These are phyloP conservation scores for Trichosporon coremiiforme DNA, from an alignment of 1,284 basidiomycete species.

Conservation along the genomic window DNA sequence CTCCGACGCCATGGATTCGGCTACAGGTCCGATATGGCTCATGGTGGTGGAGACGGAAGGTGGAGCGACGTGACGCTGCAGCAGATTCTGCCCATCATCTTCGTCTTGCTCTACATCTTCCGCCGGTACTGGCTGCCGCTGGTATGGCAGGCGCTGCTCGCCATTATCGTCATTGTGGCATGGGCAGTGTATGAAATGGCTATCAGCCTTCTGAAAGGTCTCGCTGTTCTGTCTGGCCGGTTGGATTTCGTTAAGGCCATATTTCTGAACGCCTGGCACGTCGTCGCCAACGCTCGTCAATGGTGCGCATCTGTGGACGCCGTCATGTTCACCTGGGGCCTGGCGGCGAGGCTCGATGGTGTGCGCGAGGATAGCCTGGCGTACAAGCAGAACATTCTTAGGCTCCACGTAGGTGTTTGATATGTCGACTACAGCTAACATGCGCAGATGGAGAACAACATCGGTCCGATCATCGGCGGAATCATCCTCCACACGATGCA, in stretches of 20 bases:
- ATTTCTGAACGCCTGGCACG: background rate
- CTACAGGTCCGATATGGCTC: background rate
- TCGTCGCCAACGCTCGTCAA: background rate
- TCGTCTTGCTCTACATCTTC: background rate
- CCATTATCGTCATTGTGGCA: background rate
- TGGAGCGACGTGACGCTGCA: background rate
- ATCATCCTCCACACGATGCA: background rate
- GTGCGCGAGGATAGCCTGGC: conserved; percentile 1
- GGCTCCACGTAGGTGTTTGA: background rate
- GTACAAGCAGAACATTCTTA: background rate
- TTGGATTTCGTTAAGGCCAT: background rate
- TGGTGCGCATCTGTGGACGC: conserved; percentile 8
- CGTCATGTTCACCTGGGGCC: background rate
- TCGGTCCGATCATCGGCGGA: background rate
- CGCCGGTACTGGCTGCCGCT: conserved; percentile 15
- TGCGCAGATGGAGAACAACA: background rate
- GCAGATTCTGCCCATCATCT: background rate
- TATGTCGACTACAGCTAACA: background rate
- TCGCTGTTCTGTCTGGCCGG: background rate
- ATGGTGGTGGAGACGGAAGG: background rate
- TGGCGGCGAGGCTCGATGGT: background rate
- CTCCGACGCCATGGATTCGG: conserved; percentile 7
- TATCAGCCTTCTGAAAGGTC: background rate
- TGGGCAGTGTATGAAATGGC: background rate
- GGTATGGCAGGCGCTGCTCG: background rate